Conservation (phyloP, 768 basidiomycete species). For the Mycena venus region DNA sequence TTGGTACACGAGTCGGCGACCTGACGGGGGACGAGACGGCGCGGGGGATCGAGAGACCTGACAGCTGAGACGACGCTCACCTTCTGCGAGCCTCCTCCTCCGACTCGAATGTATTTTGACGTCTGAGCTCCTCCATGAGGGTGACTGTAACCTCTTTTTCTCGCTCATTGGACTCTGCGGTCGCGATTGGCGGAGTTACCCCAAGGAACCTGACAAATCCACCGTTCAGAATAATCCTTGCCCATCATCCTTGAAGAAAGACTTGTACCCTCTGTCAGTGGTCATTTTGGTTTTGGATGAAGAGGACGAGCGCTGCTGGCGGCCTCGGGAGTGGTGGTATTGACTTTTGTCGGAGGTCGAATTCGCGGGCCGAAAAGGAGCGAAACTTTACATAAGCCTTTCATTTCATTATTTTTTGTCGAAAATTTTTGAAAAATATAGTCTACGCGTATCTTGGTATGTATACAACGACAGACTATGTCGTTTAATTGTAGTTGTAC, state of each 20-base stretch:
- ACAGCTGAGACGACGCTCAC: slow-evolving; percentile 60
- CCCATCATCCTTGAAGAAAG: background rate
- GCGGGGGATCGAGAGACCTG: slow-evolving; percentile 1
- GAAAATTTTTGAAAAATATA: too few species aligned
- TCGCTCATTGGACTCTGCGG: slow-evolving; percentile 76
- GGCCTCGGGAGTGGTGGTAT: background rate
- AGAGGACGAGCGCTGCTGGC: slow-evolving; percentile 11
- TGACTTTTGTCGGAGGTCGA: slow-evolving; percentile 12
- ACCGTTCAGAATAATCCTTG: slow-evolving; percentile 15
- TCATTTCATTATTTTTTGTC: too few species aligned
- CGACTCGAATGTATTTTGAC: slow-evolving; percentile 90
- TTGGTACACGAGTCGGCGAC: slow-evolving; percentile 20
- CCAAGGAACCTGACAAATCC: slow-evolving; percentile 71
- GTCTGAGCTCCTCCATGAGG: slow-evolving; percentile 91
- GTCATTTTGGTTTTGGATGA: slow-evolving; percentile 46
- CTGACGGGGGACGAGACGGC: slow-evolving; percentile 4
- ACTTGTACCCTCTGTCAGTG: slow-evolving; percentile 50
- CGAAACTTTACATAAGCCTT: too few species aligned
- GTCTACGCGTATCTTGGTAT: too few species aligned
- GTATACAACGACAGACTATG: too few species aligned
- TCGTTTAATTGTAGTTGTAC: too few species aligned
- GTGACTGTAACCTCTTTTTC: slow-evolving; percentile 88
- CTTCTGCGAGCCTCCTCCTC: slow-evolving; percentile 90
- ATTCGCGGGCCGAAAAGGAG: too few species aligned
- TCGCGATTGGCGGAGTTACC: slow-evolving; percentile 90